Percentiles rank a stretch among this genome's conserved stretches.
Evolutionary conservation across 2,329 filamentous ascomycete species (phyloP).

Genomic region (Colletotrichum caudatum): DNA sequence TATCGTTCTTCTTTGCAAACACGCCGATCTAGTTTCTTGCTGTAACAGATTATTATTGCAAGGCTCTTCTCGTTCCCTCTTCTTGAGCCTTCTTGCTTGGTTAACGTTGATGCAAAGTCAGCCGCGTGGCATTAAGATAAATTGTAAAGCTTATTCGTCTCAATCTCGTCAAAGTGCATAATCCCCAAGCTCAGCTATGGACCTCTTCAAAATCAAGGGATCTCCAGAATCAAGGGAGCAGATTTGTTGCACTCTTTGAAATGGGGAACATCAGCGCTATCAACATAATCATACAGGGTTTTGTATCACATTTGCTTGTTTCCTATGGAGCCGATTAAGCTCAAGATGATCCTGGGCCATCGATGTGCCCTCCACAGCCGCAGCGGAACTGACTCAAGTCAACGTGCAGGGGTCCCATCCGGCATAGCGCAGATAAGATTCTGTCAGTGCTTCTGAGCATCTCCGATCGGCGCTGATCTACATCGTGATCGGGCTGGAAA

Average conservation of each 20-base stretch:
- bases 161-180: neutral
- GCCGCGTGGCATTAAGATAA: neutral
- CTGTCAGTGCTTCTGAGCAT: neutral
- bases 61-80: neutral
- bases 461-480: neutral
- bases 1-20: no score
- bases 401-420: neutral
- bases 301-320: neutral
- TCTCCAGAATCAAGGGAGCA: neutral
- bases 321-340: neutral
- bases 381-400: neutral
- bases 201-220: no score
- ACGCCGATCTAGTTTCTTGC: neutral
- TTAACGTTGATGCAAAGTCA: neutral
- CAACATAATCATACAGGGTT: neutral
- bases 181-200: neutral
- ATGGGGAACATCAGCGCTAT: neutral
- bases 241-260: neutral
- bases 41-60: no score
- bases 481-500: neutral
- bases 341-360: neutral
- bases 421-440: neutral
- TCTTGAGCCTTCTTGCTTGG: no score
- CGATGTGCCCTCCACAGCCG: neutral
- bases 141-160: neutral